phyloP scores from a whole-genome alignment of 495 filamentous ascomycete genomes.

The Talaromyces trachyspermus region DNA sequence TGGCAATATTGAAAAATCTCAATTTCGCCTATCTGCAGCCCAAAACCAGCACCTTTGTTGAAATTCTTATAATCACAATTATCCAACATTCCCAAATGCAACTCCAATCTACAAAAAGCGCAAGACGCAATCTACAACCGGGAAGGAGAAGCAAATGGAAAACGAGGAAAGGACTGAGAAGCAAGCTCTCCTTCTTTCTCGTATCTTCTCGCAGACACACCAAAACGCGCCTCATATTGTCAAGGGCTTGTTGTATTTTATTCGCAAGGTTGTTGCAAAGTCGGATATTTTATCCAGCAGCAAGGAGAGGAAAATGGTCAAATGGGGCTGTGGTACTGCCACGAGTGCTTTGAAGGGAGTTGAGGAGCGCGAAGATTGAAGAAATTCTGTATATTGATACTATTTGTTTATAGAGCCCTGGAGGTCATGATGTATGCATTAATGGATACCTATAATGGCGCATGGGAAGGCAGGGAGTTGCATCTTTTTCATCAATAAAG shows the following conservation, averaged over 20 bases:
- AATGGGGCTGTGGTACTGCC: constrained; percentile 64
- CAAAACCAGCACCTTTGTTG: constrained; percentile 69
- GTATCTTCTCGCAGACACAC: constrained; percentile 55
- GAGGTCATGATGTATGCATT: neutral
- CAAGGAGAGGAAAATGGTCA: constrained; percentile 51
- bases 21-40: constrained; percentile 70
- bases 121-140: constrained; percentile 13
- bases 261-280: constrained; percentile 67
- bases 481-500: no score
- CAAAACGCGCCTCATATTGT: constrained; percentile 53
- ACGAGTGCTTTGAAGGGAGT: constrained; percentile 49
- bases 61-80: constrained; percentile 68
- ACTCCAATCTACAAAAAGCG: constrained; percentile 12
- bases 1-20: constrained; percentile 67
- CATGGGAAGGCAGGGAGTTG: no score
- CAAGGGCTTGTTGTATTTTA: constrained; percentile 67
- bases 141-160: constrained; percentile 15
- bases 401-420: neutral
- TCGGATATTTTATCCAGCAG: constrained; percentile 59
- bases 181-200: constrained; percentile 27
- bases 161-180: constrained; percentile 31
- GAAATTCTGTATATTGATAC: no score
- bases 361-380: constrained; percentile 22
- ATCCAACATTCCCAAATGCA: constrained; percentile 54
- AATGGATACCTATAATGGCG: no score